Percentiles rank a stretch among this genome's conserved stretches.
phyloP scores from a whole-genome alignment of 805 yeast species.

The Candida ovalis region DNA sequence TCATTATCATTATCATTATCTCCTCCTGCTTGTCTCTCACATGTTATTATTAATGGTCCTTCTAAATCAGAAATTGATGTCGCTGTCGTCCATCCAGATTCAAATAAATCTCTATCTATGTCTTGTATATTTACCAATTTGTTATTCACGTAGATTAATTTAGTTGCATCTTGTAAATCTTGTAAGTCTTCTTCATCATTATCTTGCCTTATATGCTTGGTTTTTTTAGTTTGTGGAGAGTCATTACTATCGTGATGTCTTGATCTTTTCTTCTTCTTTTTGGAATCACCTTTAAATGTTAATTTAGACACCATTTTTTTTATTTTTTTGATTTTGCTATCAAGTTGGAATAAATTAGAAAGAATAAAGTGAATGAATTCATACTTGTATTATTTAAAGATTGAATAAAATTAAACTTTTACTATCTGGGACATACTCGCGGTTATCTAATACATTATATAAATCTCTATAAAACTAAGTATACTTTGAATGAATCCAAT shows the following conservation, averaged over 20 bases:
- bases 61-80: constrained; percentile 16
- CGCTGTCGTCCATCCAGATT: constrained; percentile 31
- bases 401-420: too few species aligned
- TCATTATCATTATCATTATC: too few species aligned
- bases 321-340: neutral
- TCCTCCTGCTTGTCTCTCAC: too few species aligned
- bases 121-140: constrained; percentile 11
- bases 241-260: neutral
- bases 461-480: neutral
- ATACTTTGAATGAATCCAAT: constrained; percentile 34
- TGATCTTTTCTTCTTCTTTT: constrained; percentile 14
- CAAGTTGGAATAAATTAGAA: too few species aligned
- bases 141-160: constrained; percentile 24
- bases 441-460: too few species aligned
- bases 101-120: constrained; percentile 16
- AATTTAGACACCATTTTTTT: constrained; percentile 31
- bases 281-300: constrained; percentile 30
- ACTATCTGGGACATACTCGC: too few species aligned
- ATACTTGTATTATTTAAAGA: too few species aligned
- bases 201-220: neutral
- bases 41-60: constrained; percentile 25
- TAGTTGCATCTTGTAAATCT: constrained; percentile 3
- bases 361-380: too few species aligned
- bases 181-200: neutral
- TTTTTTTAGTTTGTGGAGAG: neutral